Evolutionary conservation across 805 yeast species (phyloP).

Genomic region (Yamadazyma laniorum): DNA sequence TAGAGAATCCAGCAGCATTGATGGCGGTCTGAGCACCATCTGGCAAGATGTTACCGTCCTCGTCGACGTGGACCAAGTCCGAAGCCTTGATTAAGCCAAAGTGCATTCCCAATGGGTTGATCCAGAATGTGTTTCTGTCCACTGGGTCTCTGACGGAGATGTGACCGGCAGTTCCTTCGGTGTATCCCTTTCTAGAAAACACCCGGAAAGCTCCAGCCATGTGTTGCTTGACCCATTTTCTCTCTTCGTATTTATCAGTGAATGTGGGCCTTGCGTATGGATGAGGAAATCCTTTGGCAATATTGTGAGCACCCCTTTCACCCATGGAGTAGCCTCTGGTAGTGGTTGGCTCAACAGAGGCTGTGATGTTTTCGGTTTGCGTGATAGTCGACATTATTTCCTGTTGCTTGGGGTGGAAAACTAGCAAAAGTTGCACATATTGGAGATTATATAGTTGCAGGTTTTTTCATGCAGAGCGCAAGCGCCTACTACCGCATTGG

Average conservation of each 20-base stretch:
- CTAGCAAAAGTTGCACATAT: not conserved
- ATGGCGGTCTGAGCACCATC: conserved; percentile 40
- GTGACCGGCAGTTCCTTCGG: conserved; percentile 84
- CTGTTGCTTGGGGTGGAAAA: no score
- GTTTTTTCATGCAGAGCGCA: not conserved
- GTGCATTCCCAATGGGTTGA: conserved; percentile 82
- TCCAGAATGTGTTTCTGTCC: conserved; percentile 80
- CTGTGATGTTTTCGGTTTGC: conserved; percentile 2
- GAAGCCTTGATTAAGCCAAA: conserved; percentile 45
- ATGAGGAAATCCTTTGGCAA: conserved; percentile 48
- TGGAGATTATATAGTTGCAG: not conserved
- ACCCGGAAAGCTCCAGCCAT: conserved; percentile 85
- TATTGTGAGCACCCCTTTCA: conserved; percentile 59
- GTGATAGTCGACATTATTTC: conserved; percentile 7
- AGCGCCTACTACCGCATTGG: not conserved
- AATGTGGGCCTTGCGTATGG: conserved; percentile 50
- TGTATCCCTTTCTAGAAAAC: conserved; percentile 73
- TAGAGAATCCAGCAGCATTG: conserved; percentile 43
- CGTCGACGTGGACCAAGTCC: conserved; percentile 41
- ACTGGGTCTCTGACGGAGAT: conserved; percentile 84
- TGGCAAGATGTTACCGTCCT: conserved; percentile 35
- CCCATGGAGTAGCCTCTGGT: conserved; percentile 36
- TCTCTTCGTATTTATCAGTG: conserved; percentile 45
- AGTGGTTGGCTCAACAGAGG: conserved; percentile 10
- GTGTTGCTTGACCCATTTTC: conserved; percentile 62